Conservation (phyloP, 106 monocot genomes). For the Alisma plantagoaquatica region DNA sequence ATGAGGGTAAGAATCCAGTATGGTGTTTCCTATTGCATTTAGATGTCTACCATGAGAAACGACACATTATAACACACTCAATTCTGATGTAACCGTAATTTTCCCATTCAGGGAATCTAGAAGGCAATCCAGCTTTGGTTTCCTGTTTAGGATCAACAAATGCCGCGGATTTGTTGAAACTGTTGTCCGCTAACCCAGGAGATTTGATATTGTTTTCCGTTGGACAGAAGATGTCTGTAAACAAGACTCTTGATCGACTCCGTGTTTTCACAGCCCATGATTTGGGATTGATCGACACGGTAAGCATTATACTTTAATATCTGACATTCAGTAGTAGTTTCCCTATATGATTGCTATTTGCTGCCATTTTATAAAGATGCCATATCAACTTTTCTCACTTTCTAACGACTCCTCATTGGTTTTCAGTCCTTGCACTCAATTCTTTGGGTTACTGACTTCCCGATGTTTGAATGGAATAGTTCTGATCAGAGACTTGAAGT, state of each 20-base stretch:
- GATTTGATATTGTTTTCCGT: conserved; percentile 94
- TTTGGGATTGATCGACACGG: conserved; percentile 61
- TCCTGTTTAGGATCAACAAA: conserved; percentile 50
- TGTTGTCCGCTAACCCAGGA: conserved; percentile 44
- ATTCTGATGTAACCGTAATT: background rate
- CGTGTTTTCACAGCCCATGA: conserved; percentile 58
- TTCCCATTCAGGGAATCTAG: conserved; percentile 48
- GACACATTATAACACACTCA: background rate
- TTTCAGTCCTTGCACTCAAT: conserved; percentile 69
- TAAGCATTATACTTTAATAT: conserved; percentile 25
- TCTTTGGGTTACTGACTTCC: conserved; percentile 95
- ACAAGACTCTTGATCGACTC: conserved; percentile 81
- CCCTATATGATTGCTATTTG: background rate
- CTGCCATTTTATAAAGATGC: background rate
- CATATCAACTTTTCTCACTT: background rate
- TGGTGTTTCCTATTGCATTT: background rate
- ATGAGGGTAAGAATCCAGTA: conserved; percentile 59
- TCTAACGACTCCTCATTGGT: background rate
- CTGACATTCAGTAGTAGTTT: background rate
- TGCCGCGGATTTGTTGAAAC: conserved; percentile 35
- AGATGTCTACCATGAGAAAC: background rate
- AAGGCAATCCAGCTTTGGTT: conserved; percentile 66
- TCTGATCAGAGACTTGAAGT: conserved; percentile 84
- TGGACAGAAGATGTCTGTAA: conserved; percentile 51
- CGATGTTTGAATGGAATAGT: conserved; percentile 98